Conservation (phyloP, 2,329 filamentous ascomycete genomes). For the Ilyonectria sp. region DNA sequence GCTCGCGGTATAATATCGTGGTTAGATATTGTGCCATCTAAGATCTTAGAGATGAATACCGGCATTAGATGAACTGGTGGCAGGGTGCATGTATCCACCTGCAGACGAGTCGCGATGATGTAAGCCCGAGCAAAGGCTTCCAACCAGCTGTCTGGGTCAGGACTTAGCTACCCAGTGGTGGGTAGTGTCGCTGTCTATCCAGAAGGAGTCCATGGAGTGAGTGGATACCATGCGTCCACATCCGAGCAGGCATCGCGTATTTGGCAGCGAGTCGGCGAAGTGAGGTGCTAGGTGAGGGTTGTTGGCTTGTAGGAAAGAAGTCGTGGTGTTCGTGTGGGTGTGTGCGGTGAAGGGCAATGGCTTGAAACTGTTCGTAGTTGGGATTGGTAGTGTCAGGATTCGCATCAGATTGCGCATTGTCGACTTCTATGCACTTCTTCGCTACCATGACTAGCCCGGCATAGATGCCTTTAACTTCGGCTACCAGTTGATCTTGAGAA, state of each 20-base stretch:
- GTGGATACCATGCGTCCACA: slow-evolving; percentile 96
- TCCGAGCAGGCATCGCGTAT: slow-evolving; percentile 91
- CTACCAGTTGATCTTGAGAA: slow-evolving; percentile 83
- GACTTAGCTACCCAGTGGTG: no score
- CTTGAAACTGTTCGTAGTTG: slow-evolving; percentile 84
- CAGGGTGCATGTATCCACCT: slow-evolving; percentile 71
- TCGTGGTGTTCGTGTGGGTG: slow-evolving; percentile 65
- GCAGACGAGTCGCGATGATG: slow-evolving; percentile 63
- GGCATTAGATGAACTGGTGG: slow-evolving; percentile 75
- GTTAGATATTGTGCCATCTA: slow-evolving; percentile 58
- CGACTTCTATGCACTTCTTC: slow-evolving; percentile 87
- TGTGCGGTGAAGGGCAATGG: slow-evolving; percentile 85
- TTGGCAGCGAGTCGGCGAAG: slow-evolving; percentile 80
- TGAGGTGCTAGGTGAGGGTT: slow-evolving; percentile 81
- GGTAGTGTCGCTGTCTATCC: slow-evolving; percentile 61
- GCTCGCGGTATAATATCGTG: slow-evolving; percentile 62
- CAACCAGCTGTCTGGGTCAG: no score
- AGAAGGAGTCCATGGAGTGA: slow-evolving; percentile 83
- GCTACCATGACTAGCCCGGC: slow-evolving; percentile 89
- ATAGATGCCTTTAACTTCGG: slow-evolving; percentile 65
- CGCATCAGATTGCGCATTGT: slow-evolving; percentile 69
- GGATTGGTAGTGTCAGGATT: slow-evolving; percentile 62
- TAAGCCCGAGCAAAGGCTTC: slow-evolving; percentile 55
- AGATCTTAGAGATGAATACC: slow-evolving; percentile 68
- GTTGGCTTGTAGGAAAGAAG: slow-evolving; percentile 89